These are phyloP conservation scores for Kandelia obovata DNA, from an alignment of 345 rosid genomes.

Conservation along the genomic window DNA sequence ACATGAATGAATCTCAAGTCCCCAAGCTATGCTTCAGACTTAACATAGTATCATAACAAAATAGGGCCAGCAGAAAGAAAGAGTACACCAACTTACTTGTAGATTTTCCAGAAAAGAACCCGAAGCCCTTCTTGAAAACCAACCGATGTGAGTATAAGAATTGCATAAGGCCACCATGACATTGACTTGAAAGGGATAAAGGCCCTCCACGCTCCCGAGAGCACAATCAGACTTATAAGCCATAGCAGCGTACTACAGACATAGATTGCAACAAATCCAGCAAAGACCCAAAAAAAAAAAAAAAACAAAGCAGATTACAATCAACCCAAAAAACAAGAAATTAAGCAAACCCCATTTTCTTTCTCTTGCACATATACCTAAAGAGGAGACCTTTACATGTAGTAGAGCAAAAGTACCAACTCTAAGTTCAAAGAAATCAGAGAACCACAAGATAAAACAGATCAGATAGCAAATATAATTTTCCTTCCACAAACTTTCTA, in stretches of 20 bases:
- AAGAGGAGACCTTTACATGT: no score
- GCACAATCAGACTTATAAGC: slow-evolving; percentile 79
- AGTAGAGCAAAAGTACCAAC: no score
- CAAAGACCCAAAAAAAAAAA: slow-evolving; percentile 1
- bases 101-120: slow-evolving; percentile 73
- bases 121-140: slow-evolving; percentile 91
- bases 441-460: no score
- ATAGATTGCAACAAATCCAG: slow-evolving; percentile 12
- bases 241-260: slow-evolving; percentile 73
- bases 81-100: slow-evolving; percentile 49
- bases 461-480: no score
- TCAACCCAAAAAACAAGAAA: neutral
- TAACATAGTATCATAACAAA: neutral
- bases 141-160: slow-evolving; percentile 74
- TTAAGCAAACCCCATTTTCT: slow-evolving; percentile 2
- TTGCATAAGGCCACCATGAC: slow-evolving; percentile 72
- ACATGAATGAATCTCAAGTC: neutral
- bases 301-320: neutral
- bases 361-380: neutral
- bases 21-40: neutral
- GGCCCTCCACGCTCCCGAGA: slow-evolving; percentile 85
- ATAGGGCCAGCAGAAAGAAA: neutral
- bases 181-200: slow-evolving; percentile 82
- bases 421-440: no score
- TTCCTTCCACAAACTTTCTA: no score